Evolutionary conservation across 164 flowering plant genomes (phyloP).

Genomic region (Taxillus chinensis): DNA sequence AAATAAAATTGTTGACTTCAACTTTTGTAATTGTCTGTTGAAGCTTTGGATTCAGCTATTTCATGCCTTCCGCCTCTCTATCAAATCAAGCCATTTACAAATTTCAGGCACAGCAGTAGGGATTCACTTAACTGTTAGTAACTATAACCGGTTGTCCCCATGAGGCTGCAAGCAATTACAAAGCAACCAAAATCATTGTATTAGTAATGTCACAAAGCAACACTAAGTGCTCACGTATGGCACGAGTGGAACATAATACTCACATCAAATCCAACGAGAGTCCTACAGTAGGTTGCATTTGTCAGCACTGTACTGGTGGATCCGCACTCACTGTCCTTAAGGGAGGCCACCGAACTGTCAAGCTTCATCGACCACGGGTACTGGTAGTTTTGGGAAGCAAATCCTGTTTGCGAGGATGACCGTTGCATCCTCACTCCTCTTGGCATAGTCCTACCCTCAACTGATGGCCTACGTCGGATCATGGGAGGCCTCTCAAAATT

Average conservation of each 20-base stretch:
- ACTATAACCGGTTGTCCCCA: conserved; percentile 20
- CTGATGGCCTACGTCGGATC: conserved; percentile 41
- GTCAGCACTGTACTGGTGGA: conserved; percentile 75
- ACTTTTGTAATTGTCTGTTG: too few species aligned
- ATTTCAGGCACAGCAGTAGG: neutral
- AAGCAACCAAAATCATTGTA: neutral
- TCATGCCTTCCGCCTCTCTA: neutral
- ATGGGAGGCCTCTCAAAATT: conserved; percentile 60
- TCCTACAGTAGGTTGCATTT: conserved; percentile 68
- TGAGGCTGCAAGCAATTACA: conserved; percentile 30
- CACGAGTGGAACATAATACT: conserved; percentile 12
- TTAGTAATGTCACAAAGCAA: too few species aligned
- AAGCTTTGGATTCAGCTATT: neutral
- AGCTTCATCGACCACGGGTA: conserved; percentile 83
- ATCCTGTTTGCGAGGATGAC: conserved; percentile 74
- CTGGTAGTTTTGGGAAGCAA: conserved; percentile 45
- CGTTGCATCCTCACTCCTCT: conserved; percentile 76
- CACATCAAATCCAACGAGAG: conserved; percentile 62
- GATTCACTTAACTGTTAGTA: conserved; percentile 16
- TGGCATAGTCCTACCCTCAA: conserved; percentile 76
- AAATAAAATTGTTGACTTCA: too few species aligned
- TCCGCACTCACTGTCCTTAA: conserved; percentile 81
- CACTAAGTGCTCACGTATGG: too few species aligned
- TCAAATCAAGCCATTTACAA: conserved; percentile 1
- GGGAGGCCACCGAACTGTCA: conserved; percentile 58